Evolutionary conservation across 495 filamentous ascomycete genomes (phyloP), one percentile per base, ranked within the genome.

Genomic region (Parathielavia appendiculata): DNA sequence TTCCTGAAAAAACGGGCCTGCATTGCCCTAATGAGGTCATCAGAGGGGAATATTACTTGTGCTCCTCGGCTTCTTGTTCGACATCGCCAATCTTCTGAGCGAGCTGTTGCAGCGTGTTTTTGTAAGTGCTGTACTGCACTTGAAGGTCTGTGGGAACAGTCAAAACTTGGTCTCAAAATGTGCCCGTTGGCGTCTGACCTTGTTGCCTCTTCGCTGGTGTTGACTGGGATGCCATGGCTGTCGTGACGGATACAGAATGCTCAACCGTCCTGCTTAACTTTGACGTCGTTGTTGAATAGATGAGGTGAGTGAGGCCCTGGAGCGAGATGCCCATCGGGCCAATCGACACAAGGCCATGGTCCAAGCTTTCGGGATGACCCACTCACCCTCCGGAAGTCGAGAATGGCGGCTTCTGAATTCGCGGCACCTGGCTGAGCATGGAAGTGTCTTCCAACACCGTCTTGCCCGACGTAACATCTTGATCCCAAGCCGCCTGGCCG

Each of bases 11-110:
- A 41, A 53, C 14, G 3, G 17, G 38, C 5, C 36, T 22, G 23
- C 8, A 32, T 20, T n/a, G 32, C 19, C 1, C 23, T 32, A 13
- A 51, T 50, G 13, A 19, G 12, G 11, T 22, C 30, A 20, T 20
- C 57, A 63, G 58, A 57, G 22, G 17, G 51, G 58, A 45, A 45
- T 78, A 88, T 73, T 73, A 98, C 93, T 93, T 97, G 77, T 98
- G 93, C 71, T 98, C 93, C 71, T 98, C 93, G 26, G 89, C 85
- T 66, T 98, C 93, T 69, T 95, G 89, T 74, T 98, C 93, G 52
- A 98, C 87, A 69, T 97, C 91, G 9, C 93, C 93, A 62, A 97
- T 96, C 75, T 96, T 97, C 67, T 89, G 84, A 16, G 93, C 95
- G 61, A 98, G 80, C 63, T 91, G 86, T 76, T 97, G 92, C 52